Base-by-base conservation (phyloP, 2,329 filamentous ascomycete genomes). In the Cladophialophora immunda region DNA sequence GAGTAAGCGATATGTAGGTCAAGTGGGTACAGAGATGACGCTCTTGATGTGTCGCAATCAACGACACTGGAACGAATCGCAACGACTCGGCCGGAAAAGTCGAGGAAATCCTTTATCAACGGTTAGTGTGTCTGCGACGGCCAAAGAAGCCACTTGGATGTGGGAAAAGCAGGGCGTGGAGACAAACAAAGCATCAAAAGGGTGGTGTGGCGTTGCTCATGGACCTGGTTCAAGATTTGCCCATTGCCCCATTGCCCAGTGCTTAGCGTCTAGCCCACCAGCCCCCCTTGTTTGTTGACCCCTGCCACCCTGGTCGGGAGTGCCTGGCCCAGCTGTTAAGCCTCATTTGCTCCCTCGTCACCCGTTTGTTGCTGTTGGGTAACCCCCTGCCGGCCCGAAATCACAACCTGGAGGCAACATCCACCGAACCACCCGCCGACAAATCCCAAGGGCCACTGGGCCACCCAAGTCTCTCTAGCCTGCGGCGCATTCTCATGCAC, bases 1-100 rank as follows among this genome's bases (percentile, higher is more conserved):
- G n/a, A n/a, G n/a, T n/a, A 68, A 67, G 63, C 66, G 55, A 66
- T n/a, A n/a, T 62, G 59, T 58, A 61, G 22, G 58, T 53, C 45
- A 47, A 45, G 52, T 53, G 59, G 62, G 58, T 41, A 50, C 45
- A 13, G 5, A 41, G 52, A 65, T 70, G 68, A 70, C 62, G 68
- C 53, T 38, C 30, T 22, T 27, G 29, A 59, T 55, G 63, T 59
- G 65, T 68, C 68, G 66, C 66, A 65, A 70, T 67, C 57, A 62
- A 64, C 50, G 56, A 59, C 32, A 15, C 17, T 32, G 52, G 45
- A 53, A 55, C 62, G 62, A 68, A 65, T 63, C 52, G 53, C 52
- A 57, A 54, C 41, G 58, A 53, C 38, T 4, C 17, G 32, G 45
- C 27, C 9, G 27, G n/a, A 38, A 36, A 52, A 17, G 25, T 27